These are phyloP conservation scores for Xanthoconium stramineum DNA, from an alignment of 768 basidiomycete species.

Conservation along the genomic window DNA sequence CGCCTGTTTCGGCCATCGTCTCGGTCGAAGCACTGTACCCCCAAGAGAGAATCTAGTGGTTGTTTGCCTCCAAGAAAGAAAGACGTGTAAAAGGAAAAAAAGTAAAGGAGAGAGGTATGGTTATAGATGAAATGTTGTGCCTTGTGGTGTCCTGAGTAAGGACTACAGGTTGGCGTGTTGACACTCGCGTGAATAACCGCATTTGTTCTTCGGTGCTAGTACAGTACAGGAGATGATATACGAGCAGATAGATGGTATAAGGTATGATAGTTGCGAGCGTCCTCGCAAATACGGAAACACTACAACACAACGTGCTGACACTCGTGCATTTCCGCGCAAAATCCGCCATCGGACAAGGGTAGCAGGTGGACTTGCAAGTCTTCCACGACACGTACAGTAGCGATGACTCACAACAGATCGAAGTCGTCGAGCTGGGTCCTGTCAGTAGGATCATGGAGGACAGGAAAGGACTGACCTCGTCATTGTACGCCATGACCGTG, in stretches of 20 bases:
- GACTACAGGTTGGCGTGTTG: constrained; percentile 3
- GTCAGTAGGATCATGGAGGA: constrained; percentile 12
- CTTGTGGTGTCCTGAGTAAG: constrained; percentile 2
- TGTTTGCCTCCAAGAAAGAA: constrained; percentile 12
- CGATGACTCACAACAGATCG: constrained; percentile 62
- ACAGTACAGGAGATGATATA: not conserved
- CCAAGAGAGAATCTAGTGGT: constrained; percentile 8
- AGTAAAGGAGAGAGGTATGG: constrained; percentile 1
- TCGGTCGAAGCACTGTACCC: constrained; percentile 15
- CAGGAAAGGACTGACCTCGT: constrained; percentile 60
- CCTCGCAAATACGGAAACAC: not conserved
- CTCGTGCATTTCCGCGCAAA: not conserved
- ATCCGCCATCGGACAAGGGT: not conserved
- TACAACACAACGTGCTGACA: not conserved
- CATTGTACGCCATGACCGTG: constrained; percentile 94
- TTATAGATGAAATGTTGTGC: constrained; percentile 9
- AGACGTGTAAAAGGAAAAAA: constrained; percentile 8
- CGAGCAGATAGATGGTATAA: not conserved
- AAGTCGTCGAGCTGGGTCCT: constrained; percentile 82
- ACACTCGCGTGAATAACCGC: constrained; percentile 20
- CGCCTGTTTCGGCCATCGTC: constrained; percentile 71
- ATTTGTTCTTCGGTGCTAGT: constrained; percentile 6
- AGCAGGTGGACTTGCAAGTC: not conserved
- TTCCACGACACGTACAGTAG: not conserved
- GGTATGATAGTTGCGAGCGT: not conserved